Conservation (phyloP, 2,329 filamentous ascomycete species). For the Aspergillus sp. region DNA sequence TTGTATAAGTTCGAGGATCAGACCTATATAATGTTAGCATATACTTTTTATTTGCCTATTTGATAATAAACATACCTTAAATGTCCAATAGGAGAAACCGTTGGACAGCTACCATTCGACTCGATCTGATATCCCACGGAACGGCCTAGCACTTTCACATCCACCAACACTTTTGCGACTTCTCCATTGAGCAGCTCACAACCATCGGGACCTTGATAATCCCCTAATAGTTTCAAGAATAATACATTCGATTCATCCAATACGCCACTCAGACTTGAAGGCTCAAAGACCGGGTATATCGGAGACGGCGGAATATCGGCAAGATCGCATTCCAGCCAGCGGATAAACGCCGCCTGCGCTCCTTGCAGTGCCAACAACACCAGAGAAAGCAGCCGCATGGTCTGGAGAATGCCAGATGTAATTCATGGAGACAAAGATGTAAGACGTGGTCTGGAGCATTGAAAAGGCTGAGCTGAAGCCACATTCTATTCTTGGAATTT, state of each 20-base stretch:
- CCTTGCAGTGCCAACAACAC: neutral
- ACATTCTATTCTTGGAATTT: too few species aligned
- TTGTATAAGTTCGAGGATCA: slow-evolving; percentile 4
- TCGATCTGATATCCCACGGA: neutral
- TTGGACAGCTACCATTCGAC: neutral
- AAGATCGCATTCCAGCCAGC: neutral
- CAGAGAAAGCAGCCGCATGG: neutral
- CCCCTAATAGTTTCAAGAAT: neutral
- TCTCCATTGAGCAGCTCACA: neutral
- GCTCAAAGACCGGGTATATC: neutral
- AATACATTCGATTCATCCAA: neutral
- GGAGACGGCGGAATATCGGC: neutral
- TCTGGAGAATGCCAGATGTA: too few species aligned
- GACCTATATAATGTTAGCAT: neutral
- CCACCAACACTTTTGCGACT: neutral
- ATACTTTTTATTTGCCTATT: too few species aligned
- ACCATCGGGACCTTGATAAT: neutral
- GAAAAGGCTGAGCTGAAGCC: too few species aligned
- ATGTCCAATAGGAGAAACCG: neutral
- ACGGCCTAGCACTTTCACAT: neutral
- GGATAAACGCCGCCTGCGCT: neutral
- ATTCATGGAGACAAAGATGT: too few species aligned
- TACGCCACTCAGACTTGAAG: neutral
- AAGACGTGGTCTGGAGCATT: too few species aligned
- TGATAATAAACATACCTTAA: neutral